phyloP scores from a whole-genome alignment of 2,329 filamentous ascomycete genomes.

The Penicillium paneum region DNA sequence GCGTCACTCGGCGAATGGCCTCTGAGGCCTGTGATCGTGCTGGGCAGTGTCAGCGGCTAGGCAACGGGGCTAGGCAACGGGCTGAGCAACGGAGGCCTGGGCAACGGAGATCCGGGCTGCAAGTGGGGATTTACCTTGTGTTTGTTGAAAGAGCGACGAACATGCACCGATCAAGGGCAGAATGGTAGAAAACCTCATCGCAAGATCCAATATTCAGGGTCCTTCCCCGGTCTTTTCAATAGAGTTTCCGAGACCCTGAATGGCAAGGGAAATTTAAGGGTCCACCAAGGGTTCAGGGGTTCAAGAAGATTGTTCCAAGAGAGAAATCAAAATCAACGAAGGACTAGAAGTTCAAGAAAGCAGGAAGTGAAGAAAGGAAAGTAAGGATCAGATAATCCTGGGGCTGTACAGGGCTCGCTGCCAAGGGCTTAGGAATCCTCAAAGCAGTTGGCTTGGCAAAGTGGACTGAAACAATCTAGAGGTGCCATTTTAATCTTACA shows the following conservation, averaged over 20 bases:
- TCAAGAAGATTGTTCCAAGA: neutral
- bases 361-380: neutral
- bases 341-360: neutral
- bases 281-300: neutral
- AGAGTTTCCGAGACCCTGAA: constrained; percentile 17
- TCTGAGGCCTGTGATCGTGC: constrained; percentile 72
- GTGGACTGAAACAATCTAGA: constrained; percentile 3
- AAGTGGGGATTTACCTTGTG: constrained; percentile 14
- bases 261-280: constrained; percentile 7
- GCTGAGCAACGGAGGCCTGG: neutral
- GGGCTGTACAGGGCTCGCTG: neutral
- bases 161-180: constrained; percentile 18
- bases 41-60: constrained; percentile 24
- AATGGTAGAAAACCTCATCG: constrained; percentile 21
- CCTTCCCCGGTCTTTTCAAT: constrained; percentile 7
- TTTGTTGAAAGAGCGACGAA: constrained; percentile 14
- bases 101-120: neutral
- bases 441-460: neutral
- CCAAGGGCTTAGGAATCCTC: constrained; percentile 16
- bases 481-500: too few species aligned
- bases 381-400: constrained; percentile 1
- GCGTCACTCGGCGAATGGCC: constrained; percentile 70
- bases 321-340: neutral
- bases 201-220: neutral
- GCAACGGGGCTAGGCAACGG: neutral